Conservation (phyloP, 208 protist genomes). For the Vickermania spadyakhi region DNA sequence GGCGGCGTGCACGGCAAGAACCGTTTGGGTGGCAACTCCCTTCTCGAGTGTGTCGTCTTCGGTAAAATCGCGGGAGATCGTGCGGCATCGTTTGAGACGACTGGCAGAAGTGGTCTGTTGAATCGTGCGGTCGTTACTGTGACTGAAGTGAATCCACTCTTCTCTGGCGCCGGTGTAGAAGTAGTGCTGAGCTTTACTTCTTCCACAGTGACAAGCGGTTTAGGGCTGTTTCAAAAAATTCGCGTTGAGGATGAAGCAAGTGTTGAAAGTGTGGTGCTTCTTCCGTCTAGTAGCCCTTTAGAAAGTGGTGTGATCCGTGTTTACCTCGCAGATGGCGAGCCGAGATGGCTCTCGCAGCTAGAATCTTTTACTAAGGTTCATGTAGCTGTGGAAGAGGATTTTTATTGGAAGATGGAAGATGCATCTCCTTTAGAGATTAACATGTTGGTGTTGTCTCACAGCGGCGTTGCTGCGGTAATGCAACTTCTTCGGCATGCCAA, state of each 20-base stretch:
- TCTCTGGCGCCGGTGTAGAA: background rate
- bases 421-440: background rate
- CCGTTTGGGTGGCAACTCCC: slow-evolving; percentile 94
- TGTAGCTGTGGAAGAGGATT: too few relatives aligned
- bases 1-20: slow-evolving; percentile 96
- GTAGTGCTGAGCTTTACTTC: background rate
- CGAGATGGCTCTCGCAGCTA: background rate
- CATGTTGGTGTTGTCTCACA: background rate
- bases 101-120: slow-evolving; percentile 29
- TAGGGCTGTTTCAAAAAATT: background rate
- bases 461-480: background rate
- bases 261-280: background rate
- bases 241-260: background rate
- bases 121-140: slow-evolving; percentile 12
- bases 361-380: slow-evolving; percentile 1
- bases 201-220: background rate
- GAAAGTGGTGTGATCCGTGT: background rate
- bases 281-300: background rate
- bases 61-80: slow-evolving; percentile 64
- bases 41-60: slow-evolving; percentile 83
- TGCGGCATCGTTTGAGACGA: slow-evolving; percentile 55
- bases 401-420: too few relatives aligned
- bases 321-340: background rate
- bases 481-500: background rate
- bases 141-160: background rate